These are phyloP conservation scores for Neoarthrinium moseri DNA, from an alignment of 2,329 filamentous ascomycete species.

Conservation along the genomic window DNA sequence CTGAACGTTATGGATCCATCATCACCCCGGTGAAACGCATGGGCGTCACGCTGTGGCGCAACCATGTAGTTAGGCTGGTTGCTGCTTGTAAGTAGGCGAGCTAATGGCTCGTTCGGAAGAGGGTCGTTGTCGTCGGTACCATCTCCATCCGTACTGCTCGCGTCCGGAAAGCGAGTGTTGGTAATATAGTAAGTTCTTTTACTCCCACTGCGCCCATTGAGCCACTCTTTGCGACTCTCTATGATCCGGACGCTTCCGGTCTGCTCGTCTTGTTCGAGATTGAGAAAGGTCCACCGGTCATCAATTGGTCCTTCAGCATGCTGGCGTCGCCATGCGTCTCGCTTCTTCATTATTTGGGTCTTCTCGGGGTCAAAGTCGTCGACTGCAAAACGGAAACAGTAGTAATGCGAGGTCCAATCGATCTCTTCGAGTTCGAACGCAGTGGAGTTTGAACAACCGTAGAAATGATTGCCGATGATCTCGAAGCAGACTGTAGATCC, in stretches of 20 bases:
- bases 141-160: background rate
- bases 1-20: slow-evolving; percentile 45
- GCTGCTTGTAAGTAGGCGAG: slow-evolving; percentile 17
- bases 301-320: slow-evolving; percentile 71
- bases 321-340: slow-evolving; percentile 61
- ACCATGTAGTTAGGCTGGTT: slow-evolving; percentile 34
- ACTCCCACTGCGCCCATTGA: slow-evolving; percentile 49
- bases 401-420: slow-evolving; percentile 69
- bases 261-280: slow-evolving; percentile 57
- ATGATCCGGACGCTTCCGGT: slow-evolving; percentile 60
- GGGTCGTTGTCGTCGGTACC: slow-evolving; percentile 5
- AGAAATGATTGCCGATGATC: slow-evolving; percentile 64
- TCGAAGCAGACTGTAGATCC: slow-evolving; percentile 71
- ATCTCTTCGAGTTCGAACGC: slow-evolving; percentile 61
- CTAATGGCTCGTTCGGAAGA: slow-evolving; percentile 4
- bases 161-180: slow-evolving; percentile 47
- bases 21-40: slow-evolving; percentile 48
- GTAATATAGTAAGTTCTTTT: slow-evolving; percentile 66
- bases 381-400: slow-evolving; percentile 63
- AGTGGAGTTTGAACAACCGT: slow-evolving; percentile 67
- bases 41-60: slow-evolving; percentile 28
- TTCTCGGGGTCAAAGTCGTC: slow-evolving; percentile 35
- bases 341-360: slow-evolving; percentile 41
- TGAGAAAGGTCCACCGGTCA: slow-evolving; percentile 70
- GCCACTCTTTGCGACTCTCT: slow-evolving; percentile 70